Evolutionary conservation across 2,329 filamentous ascomycete genomes (phyloP).

Genomic region (Botrytis fabae): DNA sequence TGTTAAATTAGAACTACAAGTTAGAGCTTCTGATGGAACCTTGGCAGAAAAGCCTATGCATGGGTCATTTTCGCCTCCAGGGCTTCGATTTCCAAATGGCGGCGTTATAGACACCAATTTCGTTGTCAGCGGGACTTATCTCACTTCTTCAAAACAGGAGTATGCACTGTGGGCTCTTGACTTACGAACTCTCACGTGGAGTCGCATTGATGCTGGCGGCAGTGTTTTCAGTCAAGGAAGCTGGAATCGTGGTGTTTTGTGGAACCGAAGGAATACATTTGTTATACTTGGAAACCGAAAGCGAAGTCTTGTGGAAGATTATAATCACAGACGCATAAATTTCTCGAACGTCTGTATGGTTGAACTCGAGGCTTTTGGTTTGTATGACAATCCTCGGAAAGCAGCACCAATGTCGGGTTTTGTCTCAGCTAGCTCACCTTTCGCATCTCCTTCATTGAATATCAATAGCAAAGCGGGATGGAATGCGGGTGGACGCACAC

Average conservation of each 20-base stretch:
- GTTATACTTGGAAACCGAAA: conserved; percentile 94
- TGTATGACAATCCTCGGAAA: conserved; percentile 92
- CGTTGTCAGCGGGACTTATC: conserved; percentile 93
- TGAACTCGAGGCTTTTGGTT: conserved; percentile 92
- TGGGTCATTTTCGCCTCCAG: conserved; percentile 82
- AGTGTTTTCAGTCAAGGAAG: conserved; percentile 95
- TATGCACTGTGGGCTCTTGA: conserved; percentile 97
- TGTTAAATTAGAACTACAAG: conserved; percentile 91
- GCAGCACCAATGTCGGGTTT: conserved; percentile 78
- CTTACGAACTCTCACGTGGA: conserved; percentile 85
- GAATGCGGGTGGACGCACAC: conserved; percentile 72
- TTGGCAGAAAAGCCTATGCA: conserved; percentile 88
- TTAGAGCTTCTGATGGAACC: conserved; percentile 79
- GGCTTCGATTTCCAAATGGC: conserved; percentile 91
- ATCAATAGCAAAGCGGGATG: conserved; percentile 55
- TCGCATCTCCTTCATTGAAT: conserved; percentile 52
- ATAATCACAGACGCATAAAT: conserved; percentile 96
- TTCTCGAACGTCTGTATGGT: conserved; percentile 97
- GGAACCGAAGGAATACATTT: conserved; percentile 91
- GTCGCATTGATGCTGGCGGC: conserved; percentile 89
- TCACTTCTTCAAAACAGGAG: conserved; percentile 97
- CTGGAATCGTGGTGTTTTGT: conserved; percentile 94
- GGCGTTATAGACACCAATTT: conserved; percentile 95
- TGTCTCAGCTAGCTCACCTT: conserved; percentile 76
- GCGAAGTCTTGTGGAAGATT: conserved; percentile 91